Evolutionary conservation across 768 basidiomycete genomes (phyloP).

Genomic region (Mrakia frigida): DNA sequence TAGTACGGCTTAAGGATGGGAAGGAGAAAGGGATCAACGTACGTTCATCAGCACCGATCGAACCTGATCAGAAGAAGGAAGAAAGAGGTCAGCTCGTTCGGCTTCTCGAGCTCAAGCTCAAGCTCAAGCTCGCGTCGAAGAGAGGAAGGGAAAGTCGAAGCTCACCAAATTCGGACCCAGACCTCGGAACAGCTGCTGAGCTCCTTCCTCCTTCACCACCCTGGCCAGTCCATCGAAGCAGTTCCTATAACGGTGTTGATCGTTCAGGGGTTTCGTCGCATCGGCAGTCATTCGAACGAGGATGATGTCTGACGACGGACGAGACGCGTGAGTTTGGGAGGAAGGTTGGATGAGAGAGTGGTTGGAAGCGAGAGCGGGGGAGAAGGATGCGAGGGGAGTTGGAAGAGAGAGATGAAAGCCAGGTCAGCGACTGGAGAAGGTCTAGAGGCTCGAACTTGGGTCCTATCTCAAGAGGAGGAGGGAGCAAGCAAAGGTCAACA

Average conservation of each 20-base stretch:
- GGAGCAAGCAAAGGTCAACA: background rate
- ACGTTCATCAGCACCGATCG: conserved; percentile 30
- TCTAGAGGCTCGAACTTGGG: background rate
- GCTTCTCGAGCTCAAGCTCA: background rate
- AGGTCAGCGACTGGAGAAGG: no score
- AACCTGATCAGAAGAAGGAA: background rate
- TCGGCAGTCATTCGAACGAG: conserved; percentile 82
- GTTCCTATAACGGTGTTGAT: conserved; percentile 83
- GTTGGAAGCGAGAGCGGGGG: background rate
- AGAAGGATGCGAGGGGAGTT: background rate
- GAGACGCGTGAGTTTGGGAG: background rate
- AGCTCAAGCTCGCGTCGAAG: background rate
- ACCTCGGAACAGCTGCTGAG: conserved; percentile 30
- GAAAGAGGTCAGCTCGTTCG: background rate
- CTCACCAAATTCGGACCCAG: conserved; percentile 77
- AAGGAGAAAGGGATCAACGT: background rate
- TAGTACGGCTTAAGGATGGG: background rate
- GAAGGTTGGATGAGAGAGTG: background rate
- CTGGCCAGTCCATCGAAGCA: conserved; percentile 81
- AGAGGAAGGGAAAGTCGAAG: conserved; percentile 19
- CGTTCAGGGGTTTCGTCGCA: conserved; percentile 74
- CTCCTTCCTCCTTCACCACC: conserved; percentile 50
- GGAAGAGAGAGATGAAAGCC: background rate
- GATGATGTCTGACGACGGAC: conserved; percentile 35
- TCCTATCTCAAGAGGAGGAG: background rate